phyloP scores from a whole-genome alignment of 306 rosid species.

The Dalbergia cochinchinensis region DNA sequence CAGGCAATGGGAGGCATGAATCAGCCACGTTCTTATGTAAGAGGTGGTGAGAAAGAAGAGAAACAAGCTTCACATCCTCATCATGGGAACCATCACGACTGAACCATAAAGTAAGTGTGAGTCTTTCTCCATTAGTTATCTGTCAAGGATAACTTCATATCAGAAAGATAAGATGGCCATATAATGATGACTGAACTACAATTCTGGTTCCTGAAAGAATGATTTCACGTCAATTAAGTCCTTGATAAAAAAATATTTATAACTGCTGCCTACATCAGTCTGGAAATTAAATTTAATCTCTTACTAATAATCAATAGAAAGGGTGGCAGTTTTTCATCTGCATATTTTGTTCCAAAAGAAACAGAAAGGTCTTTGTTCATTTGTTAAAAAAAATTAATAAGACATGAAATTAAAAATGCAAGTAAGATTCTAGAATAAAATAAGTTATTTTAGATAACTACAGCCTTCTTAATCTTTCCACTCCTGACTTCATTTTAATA shows the following conservation, averaged over 20 bases:
- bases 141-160: conserved; percentile 55
- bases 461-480: conserved; percentile 7
- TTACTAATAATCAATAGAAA: background rate
- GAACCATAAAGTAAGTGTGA: conserved; percentile 92
- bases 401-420: background rate
- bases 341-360: conserved; percentile 30
- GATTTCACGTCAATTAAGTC: conserved; percentile 16
- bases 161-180: conserved; percentile 41
- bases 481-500: background rate
- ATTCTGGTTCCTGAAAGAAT: background rate
- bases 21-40: conserved; percentile 49
- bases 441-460: background rate
- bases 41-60: conserved; percentile 67
- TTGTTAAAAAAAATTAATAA: background rate
- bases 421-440: background rate
- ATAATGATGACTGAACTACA: conserved; percentile 32
- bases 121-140: conserved; percentile 91
- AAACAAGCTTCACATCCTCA: conserved; percentile 82
- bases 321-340: background rate
- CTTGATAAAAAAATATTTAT: background rate
- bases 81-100: conserved; percentile 85
- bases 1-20: conserved; percentile 73
- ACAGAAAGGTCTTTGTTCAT: background rate
- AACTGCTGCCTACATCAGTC: conserved; percentile 13
- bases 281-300: conserved; percentile 15